Conservation (phyloP, 1,139 yeast genomes). For the Blastobotrys illinoisensis region DNA sequence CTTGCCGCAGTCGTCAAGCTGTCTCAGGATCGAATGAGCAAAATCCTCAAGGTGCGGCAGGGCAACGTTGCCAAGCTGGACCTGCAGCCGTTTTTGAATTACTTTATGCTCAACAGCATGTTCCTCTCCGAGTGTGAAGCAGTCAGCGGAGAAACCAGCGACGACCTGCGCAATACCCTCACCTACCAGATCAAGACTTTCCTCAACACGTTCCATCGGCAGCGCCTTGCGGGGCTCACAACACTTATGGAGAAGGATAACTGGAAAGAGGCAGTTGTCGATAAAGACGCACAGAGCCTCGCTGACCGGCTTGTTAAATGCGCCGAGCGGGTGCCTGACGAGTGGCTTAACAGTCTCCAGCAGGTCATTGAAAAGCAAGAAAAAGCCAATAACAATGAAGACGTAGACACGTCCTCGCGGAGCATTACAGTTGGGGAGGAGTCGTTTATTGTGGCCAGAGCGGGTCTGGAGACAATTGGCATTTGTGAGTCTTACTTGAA, state of each 20-base stretch:
- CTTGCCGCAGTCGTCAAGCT: slow-evolving; percentile 63
- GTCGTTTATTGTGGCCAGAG: slow-evolving; percentile 35
- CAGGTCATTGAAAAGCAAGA: slow-evolving; percentile 8
- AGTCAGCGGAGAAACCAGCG: slow-evolving; percentile 66
- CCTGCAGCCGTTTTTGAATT: slow-evolving; percentile 48
- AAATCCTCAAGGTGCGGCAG: slow-evolving; percentile 70
- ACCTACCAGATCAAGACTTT: slow-evolving; percentile 63
- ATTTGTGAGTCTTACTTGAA: slow-evolving; percentile 46
- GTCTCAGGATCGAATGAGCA: slow-evolving; percentile 72
- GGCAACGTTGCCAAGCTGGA: slow-evolving; percentile 60
- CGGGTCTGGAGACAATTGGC: slow-evolving; percentile 34
- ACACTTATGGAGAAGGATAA: slow-evolving; percentile 57
- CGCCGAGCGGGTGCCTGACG: slow-evolving; percentile 43
- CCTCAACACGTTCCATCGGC: slow-evolving; percentile 52
- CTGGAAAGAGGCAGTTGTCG: slow-evolving; percentile 69
- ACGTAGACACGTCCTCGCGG: neutral
- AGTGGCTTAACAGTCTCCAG: slow-evolving; percentile 39
- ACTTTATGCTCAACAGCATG: slow-evolving; percentile 61
- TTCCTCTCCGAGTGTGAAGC: slow-evolving; percentile 82
- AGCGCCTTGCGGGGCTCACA: slow-evolving; percentile 43
- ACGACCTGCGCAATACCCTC: slow-evolving; percentile 60
- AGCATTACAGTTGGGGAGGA: slow-evolving; percentile 8
- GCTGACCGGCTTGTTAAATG: slow-evolving; percentile 54
- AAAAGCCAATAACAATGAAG: neutral
- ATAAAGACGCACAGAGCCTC: slow-evolving; percentile 44